A percentile compares a stretch with the other conserved stretches of the same genome.
These are phyloP conservation scores for Coemansia sp. DNA, from an alignment of 371 early-diverging fungal genomes.

Conservation along the genomic window DNA sequence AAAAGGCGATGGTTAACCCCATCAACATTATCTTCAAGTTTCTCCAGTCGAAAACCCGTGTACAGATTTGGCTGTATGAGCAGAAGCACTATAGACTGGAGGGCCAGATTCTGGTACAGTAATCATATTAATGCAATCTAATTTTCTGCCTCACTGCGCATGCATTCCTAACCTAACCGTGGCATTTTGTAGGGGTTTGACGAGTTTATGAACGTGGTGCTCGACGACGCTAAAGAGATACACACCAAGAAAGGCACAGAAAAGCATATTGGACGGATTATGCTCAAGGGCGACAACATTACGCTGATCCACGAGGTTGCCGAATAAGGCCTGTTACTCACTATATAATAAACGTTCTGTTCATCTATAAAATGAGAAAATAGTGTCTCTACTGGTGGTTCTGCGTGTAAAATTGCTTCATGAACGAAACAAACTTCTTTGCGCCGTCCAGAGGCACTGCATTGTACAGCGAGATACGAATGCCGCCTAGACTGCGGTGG, in stretches of 20 bases:
- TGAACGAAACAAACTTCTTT: slow-evolving; percentile 67
- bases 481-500: slow-evolving; percentile 92
- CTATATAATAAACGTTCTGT: not conserved
- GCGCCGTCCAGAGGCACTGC: slow-evolving; percentile 85
- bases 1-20: slow-evolving; percentile 96
- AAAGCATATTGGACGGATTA: slow-evolving; percentile 70
- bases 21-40: slow-evolving; percentile 96
- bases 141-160: not conserved
- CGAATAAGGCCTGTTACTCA: not conserved
- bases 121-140: not conserved
- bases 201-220: slow-evolving; percentile 95
- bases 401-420: slow-evolving; percentile 66
- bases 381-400: slow-evolving; percentile 6
- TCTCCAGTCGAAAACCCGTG: slow-evolving; percentile 79
- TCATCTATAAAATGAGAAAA: not conserved
- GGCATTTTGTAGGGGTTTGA: slow-evolving; percentile 80
- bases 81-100: slow-evolving; percentile 84
- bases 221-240: slow-evolving; percentile 87
- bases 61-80: slow-evolving; percentile 92
- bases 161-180: not conserved
- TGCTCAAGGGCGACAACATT: slow-evolving; percentile 92
- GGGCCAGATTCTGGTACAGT: slow-evolving; percentile 73
- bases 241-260: slow-evolving; percentile 73
- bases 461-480: slow-evolving; percentile 92
- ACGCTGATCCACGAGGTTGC: slow-evolving; percentile 58